A percentile compares a stretch with the other conserved stretches of the same genome.
phyloP scores from a whole-genome alignment of 1,284 basidiomycete genomes.

The Flammula alnicola region DNA sequence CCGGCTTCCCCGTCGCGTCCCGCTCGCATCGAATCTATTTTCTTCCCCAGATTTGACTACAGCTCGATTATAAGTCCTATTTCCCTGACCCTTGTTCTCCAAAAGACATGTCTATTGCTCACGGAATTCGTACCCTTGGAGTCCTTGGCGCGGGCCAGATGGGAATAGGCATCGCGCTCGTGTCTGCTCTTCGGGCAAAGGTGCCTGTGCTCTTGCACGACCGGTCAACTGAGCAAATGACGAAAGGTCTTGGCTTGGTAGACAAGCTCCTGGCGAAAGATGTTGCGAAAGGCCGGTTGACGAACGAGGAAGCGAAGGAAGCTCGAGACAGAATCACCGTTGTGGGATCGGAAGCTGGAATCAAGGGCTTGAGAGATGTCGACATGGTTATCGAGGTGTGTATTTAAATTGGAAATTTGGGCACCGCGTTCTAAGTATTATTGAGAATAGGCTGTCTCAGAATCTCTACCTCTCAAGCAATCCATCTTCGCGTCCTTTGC shows the following conservation, averaged over 20 bases:
- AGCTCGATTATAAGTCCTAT: neutral
- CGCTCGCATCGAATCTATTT: neutral
- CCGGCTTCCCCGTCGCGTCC: too few relatives aligned
- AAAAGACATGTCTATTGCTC: constrained; percentile 53
- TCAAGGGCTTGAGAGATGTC: constrained; percentile 70
- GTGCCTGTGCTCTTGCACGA: constrained; percentile 81
- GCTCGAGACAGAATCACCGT: constrained; percentile 68
- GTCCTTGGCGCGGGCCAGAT: constrained; percentile 87
- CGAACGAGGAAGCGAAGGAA: constrained; percentile 73
- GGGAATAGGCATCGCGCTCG: constrained; percentile 88
- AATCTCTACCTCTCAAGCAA: constrained; percentile 83
- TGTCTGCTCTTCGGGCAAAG: constrained; percentile 79
- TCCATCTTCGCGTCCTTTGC: constrained; percentile 79
- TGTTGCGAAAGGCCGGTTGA: constrained; percentile 83
- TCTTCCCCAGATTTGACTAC: neutral
- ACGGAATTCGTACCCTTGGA: constrained; percentile 72
- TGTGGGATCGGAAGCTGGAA: constrained; percentile 46
- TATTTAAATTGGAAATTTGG: too few relatives aligned
- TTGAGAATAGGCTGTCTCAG: constrained; percentile 78
- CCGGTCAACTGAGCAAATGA: constrained; percentile 65
- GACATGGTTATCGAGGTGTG: constrained; percentile 91
- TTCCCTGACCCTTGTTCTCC: neutral
- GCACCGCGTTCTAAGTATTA: neutral
- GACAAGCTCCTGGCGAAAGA: constrained; percentile 89
- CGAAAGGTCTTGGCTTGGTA: constrained; percentile 73